Base-by-base conservation (phyloP, 176 grass and related monocot species). In the Hsuehochloa calcarea region DNA sequence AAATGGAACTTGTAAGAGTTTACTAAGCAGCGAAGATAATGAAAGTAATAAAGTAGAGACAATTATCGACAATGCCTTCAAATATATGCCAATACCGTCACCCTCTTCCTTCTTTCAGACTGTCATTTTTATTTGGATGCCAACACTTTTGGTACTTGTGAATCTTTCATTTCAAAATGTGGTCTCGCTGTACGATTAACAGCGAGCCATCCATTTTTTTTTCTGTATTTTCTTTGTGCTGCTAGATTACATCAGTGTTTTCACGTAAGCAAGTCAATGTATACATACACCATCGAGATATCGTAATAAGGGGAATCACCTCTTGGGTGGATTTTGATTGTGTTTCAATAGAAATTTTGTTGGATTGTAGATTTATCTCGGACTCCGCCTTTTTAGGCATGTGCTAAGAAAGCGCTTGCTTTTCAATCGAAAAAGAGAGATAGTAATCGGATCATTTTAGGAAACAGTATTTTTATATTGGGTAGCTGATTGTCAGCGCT, bases 371-470 rank as follows among this genome's bases (percentile, higher is more conserved):
- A n/a, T n/a, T n/a, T n/a, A n/a, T n/a, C n/a, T n/a, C n/a, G n/a
- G n/a, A n/a, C n/a, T n/a, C n/a, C n/a, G n/a, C n/a, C n/a, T n/a
- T n/a, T n/a, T n/a, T n/a, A n/a, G n/a, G n/a, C n/a, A n/a, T n/a
- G n/a, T n/a, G n/a, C n/a, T n/a, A n/a, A n/a, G n/a, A n/a, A n/a
- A n/a, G n/a, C n/a, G n/a, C n/a, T n/a, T n/a, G n/a, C n/a, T n/a
- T n/a, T n/a, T n/a, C n/a, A n/a, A n/a, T n/a, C n/a, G n/a, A n/a
- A n/a, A n/a, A n/a, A n/a, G n/a, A n/a, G n/a, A n/a, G n/a, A n/a
- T n/a, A n/a, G n/a, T n/a, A 41, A 20, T 77, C 65, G 75, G 45
- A 63, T 56, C 71, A 17, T 65, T 90, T 72, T 64, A 69, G 65
- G 14, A 26, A 90, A 5, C 44, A 77, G 6, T 17, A 8, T 72